phyloP scores from a whole-genome alignment of 2,329 filamentous ascomycete species.

The Taxawa tesnikishii region DNA sequence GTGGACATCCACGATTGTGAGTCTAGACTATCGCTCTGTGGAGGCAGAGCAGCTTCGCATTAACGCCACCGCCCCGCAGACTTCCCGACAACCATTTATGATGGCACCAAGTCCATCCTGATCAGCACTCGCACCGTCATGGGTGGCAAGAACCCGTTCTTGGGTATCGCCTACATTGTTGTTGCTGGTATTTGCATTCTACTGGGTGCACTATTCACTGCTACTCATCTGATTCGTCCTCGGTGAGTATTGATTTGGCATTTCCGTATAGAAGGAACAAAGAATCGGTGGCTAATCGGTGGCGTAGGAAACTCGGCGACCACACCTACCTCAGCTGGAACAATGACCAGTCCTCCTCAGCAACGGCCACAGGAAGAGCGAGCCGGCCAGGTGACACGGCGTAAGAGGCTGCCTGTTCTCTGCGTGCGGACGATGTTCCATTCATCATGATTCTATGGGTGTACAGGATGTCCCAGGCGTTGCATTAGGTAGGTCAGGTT shows the following conservation, averaged over 20 bases:
- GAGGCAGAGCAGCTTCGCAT: constrained; percentile 2
- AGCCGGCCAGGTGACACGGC: constrained; percentile 11
- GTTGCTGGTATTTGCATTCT: constrained; percentile 88
- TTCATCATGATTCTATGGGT: background rate
- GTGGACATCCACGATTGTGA: constrained; percentile 68
- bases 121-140: constrained; percentile 85
- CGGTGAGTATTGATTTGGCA: constrained; percentile 42
- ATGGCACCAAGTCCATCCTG: constrained; percentile 79
- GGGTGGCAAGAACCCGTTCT: constrained; percentile 88
- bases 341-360: constrained; percentile 50
- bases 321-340: constrained; percentile 98
- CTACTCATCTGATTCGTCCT: constrained; percentile 82
- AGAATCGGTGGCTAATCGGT: background rate
- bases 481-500: background rate
- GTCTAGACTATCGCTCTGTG: constrained; percentile 26
- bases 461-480: background rate
- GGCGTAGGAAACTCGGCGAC: constrained; percentile 78
- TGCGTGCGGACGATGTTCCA: background rate
- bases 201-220: constrained; percentile 75
- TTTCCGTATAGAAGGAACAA: background rate
- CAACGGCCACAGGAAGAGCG: constrained; percentile 31
- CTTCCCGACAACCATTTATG: constrained; percentile 67
- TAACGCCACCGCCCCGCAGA: constrained; percentile 42
- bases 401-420: background rate
- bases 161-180: constrained; percentile 91